phyloP scores from a whole-genome alignment of 352 stramenopile species.

The Globisporangium irregulare region DNA sequence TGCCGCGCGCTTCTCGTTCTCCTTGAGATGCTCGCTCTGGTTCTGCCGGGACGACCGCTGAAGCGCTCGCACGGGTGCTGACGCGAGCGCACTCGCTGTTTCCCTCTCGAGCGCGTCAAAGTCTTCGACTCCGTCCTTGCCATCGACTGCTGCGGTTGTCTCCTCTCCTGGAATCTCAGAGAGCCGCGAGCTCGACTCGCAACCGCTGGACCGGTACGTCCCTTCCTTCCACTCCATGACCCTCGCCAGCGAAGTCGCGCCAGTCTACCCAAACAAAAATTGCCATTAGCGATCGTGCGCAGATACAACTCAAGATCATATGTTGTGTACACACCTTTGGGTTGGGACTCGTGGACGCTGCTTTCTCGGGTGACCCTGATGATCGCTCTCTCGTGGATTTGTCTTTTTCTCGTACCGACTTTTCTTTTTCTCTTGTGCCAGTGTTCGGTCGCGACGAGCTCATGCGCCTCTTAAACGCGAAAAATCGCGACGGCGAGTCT shows the following conservation, averaged over 20 bases:
- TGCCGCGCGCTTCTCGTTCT: slow-evolving; percentile 1
- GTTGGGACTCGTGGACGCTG: background rate
- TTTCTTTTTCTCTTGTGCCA: background rate
- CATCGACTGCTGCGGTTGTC: background rate
- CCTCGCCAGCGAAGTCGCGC: background rate
- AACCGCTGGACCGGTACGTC: slow-evolving; percentile 12
- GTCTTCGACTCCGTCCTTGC: slow-evolving; percentile 15
- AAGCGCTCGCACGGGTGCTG: background rate
- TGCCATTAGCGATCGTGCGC: background rate
- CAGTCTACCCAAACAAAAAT: background rate
- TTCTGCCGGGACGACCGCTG: background rate
- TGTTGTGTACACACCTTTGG: slow-evolving; percentile 6
- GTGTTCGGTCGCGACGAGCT: background rate
- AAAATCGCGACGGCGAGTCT: slow-evolving; percentile 20
- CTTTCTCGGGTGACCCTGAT: background rate
- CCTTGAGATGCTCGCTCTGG: slow-evolving; percentile 7
- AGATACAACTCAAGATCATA: background rate
- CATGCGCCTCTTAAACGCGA: slow-evolving; percentile 2
- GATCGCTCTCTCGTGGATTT: background rate
- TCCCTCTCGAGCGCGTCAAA: slow-evolving; percentile 20
- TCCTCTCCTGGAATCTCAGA: slow-evolving; percentile 9
- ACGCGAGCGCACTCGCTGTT: slow-evolving; percentile 2
- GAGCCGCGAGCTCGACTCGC: slow-evolving; percentile 7
- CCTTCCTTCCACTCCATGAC: slow-evolving; percentile 17
- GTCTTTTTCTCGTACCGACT: background rate